A percentile compares a stretch with the other conserved stretches of the same genome.
These are phyloP conservation scores for Chaetomium sp. DNA, from an alignment of 2,329 filamentous ascomycete genomes.

Conservation along the genomic window DNA sequence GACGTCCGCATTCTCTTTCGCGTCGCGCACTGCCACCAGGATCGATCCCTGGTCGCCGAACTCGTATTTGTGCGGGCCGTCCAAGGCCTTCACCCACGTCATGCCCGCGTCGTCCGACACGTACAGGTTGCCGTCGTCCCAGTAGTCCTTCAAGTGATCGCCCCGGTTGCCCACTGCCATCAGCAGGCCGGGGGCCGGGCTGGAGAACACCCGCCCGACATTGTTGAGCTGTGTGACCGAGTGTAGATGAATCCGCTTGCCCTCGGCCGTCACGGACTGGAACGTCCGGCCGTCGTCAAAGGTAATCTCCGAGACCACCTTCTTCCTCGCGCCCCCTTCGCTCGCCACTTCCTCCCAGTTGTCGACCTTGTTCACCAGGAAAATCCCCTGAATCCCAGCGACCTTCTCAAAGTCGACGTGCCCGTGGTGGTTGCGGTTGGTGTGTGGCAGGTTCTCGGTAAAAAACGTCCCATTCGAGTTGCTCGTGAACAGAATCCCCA, in stretches of 20 bases:
- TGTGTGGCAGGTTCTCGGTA: slow-evolving; percentile 83
- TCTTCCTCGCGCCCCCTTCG: slow-evolving; percentile 48
- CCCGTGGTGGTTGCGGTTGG: slow-evolving; percentile 71
- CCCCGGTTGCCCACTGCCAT: slow-evolving; percentile 94
- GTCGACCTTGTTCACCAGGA: slow-evolving; percentile 80
- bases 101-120: slow-evolving; percentile 87
- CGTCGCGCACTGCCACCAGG: slow-evolving; percentile 75
- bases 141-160: slow-evolving; percentile 61
- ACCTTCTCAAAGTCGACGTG: slow-evolving; percentile 95
- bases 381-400: slow-evolving; percentile 82
- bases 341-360: slow-evolving; percentile 73
- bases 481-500: slow-evolving; percentile 88
- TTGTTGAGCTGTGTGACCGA: slow-evolving; percentile 83
- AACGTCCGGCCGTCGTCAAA: slow-evolving; percentile 94
- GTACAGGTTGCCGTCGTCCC: slow-evolving; percentile 72
- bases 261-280: slow-evolving; percentile 60
- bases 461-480: slow-evolving; percentile 98
- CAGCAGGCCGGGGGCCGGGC: slow-evolving; percentile 82
- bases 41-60: slow-evolving; percentile 92
- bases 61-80: slow-evolving; percentile 89
- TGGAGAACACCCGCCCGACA: slow-evolving; percentile 82
- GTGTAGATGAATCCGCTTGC: slow-evolving; percentile 73
- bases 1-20: slow-evolving; percentile 49
- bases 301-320: slow-evolving; percentile 74
- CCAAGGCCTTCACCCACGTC: slow-evolving; percentile 68